Evolutionary conservation across 78 protist species (phyloP).

Genomic region (Guillardia theta): DNA sequence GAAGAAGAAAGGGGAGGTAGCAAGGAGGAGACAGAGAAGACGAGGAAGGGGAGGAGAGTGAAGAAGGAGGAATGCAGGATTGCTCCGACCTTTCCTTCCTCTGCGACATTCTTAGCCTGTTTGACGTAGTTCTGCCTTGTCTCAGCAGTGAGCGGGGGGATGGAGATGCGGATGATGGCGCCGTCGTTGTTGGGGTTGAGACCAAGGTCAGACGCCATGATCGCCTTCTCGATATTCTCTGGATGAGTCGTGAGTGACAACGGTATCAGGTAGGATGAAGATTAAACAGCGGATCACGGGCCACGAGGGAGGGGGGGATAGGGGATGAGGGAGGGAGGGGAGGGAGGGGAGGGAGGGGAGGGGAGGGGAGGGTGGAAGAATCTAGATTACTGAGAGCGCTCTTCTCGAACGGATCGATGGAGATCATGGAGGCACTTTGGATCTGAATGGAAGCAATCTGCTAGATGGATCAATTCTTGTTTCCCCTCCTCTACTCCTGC

Average conservation of each 20-base stretch:
- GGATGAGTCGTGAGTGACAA: no score
- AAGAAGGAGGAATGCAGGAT: background rate
- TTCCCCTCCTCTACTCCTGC: no score
- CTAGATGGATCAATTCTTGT: background rate
- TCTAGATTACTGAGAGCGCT: background rate
- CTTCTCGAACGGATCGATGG: background rate
- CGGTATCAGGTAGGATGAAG: background rate
- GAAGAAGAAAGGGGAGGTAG: background rate
- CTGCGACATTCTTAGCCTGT: background rate
- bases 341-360: background rate
- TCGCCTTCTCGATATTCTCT: background rate
- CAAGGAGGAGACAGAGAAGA: background rate
- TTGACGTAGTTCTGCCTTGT: background rate
- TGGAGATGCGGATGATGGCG: background rate
- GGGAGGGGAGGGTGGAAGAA: background rate
- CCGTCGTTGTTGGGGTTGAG: background rate
- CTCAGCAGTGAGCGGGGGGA: background rate
- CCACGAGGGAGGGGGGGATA: background rate
- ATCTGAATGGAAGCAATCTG: background rate
- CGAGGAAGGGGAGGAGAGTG: background rate
- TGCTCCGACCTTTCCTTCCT: background rate
- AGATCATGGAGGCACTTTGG: background rate
- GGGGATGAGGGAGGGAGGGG: background rate
- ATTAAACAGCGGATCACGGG: background rate
- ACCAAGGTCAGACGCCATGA: background rate